phyloP scores from a whole-genome alignment of 192 early-diverging fungal species.

The Lunasporangiospora selenospora region DNA sequence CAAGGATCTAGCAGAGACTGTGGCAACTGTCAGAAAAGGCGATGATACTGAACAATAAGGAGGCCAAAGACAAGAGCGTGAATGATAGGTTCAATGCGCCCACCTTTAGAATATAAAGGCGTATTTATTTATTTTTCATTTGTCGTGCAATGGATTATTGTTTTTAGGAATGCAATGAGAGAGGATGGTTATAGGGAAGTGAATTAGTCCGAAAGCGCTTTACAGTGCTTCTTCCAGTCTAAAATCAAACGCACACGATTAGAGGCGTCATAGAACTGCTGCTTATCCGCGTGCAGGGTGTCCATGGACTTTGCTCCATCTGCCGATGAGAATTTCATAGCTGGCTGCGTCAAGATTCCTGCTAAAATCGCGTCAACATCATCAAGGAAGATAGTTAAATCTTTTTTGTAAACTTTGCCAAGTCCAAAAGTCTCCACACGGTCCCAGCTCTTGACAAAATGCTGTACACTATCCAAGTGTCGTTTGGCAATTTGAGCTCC shows the following conservation, averaged over 20 bases:
- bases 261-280: slow-evolving; percentile 12
- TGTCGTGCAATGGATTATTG: no score
- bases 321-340: neutral
- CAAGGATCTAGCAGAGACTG: neutral
- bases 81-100: no score
- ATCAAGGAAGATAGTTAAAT: slow-evolving; percentile 23
- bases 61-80: no score
- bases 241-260: slow-evolving; percentile 15
- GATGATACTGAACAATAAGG: no score
- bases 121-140: no score
- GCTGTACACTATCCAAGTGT: slow-evolving; percentile 9
- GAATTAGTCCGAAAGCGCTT: slow-evolving; percentile 4
- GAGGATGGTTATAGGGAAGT: neutral
- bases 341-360: slow-evolving; percentile 13
- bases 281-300: neutral
- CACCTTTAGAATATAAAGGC: no score
- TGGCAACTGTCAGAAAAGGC: no score
- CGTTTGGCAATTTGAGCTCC: neutral
- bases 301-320: neutral
- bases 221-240: slow-evolving; percentile 16
- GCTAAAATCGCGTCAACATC: slow-evolving; percentile 24
- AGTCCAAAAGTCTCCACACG: slow-evolving; percentile 38
- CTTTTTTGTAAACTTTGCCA: slow-evolving; percentile 45
- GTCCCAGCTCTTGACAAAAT: slow-evolving; percentile 36
- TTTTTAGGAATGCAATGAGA: no score